Evolutionary conservation across 1,139 yeast species (phyloP).

Genomic region (Geotrichum australiense): DNA sequence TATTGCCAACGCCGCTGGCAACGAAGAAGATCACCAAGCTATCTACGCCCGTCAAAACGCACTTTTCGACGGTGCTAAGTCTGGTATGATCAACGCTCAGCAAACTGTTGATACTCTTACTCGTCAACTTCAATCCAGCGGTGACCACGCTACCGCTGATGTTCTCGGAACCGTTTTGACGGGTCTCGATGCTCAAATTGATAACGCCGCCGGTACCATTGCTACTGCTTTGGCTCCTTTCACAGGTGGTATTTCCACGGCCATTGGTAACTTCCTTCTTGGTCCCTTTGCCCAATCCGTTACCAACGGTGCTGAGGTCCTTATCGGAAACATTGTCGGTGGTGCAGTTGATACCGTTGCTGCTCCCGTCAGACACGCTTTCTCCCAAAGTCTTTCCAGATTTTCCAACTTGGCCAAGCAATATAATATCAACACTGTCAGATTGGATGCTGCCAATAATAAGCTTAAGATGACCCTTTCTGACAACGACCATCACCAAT

Average conservation of each 20-base stretch:
- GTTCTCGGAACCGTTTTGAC: slow-evolving; percentile 18
- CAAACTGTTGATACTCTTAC: slow-evolving; percentile 22
- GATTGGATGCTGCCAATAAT: slow-evolving; percentile 14
- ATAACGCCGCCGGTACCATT: slow-evolving; percentile 23
- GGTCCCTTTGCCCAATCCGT: slow-evolving; percentile 27
- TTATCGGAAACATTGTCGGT: slow-evolving; percentile 23
- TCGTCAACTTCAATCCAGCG: slow-evolving; percentile 18
- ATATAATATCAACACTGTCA: slow-evolving; percentile 21
- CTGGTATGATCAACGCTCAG: slow-evolving; percentile 23
- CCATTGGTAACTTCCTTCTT: slow-evolving; percentile 20
- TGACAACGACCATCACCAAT: too few species aligned
- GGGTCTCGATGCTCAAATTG: slow-evolving; percentile 21
- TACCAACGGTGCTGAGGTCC: slow-evolving; percentile 27
- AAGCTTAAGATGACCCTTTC: slow-evolving; percentile 16
- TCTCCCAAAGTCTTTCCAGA: slow-evolving; percentile 17
- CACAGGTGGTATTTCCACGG: slow-evolving; percentile 23
- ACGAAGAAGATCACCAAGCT: too few species aligned
- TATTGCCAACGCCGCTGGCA: too few species aligned
- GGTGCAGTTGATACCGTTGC: slow-evolving; percentile 21
- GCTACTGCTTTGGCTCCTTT: slow-evolving; percentile 23
- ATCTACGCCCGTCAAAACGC: slow-evolving; percentile 16
- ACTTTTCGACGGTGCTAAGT: slow-evolving; percentile 18
- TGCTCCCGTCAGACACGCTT: slow-evolving; percentile 16
- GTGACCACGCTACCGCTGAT: slow-evolving; percentile 22
- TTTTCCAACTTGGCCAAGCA: slow-evolving; percentile 18